Evolutionary conservation across 2,329 filamentous ascomycete species (phyloP).

Genomic region (Cladosporium colombiae): DNA sequence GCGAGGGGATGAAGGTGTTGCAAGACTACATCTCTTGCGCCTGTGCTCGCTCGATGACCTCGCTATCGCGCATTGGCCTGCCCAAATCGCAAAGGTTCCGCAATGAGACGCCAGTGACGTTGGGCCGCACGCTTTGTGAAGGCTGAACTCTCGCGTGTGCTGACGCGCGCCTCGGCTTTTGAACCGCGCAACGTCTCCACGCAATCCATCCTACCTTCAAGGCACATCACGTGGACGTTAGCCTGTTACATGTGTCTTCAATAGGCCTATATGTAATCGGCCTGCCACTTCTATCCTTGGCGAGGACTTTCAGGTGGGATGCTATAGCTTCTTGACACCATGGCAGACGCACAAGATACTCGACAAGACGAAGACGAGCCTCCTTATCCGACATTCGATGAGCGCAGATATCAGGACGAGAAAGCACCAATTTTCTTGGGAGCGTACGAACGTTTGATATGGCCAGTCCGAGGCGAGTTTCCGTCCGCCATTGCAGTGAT

Average conservation of each 20-base stretch:
- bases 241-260: background rate
- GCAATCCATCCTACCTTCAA: background rate
- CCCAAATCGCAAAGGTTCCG: background rate
- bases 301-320: background rate
- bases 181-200: background rate
- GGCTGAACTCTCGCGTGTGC: background rate
- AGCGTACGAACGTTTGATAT: conserved; percentile 20
- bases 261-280: background rate
- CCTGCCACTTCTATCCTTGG: background rate
- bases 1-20: background rate
- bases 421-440: conserved; percentile 1
- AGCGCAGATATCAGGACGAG: conserved; percentile 9
- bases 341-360: conserved; percentile 10
- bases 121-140: background rate
- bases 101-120: background rate
- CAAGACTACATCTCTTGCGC: background rate
- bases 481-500: conserved; percentile 20
- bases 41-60: conserved; percentile 5
- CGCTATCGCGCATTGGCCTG: conserved; percentile 9
- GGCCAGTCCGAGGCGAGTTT: conserved; percentile 17
- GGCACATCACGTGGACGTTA: background rate
- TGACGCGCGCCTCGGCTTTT: background rate
- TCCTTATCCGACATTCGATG: conserved; percentile 13
- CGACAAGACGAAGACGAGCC: conserved; percentile 18
- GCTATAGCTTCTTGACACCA: background rate